A percentile compares a stretch with the other conserved stretches of the same genome.
phyloP scores from a whole-genome alignment of 2,329 filamentous ascomycete species.

The Xylaria arbuscula region DNA sequence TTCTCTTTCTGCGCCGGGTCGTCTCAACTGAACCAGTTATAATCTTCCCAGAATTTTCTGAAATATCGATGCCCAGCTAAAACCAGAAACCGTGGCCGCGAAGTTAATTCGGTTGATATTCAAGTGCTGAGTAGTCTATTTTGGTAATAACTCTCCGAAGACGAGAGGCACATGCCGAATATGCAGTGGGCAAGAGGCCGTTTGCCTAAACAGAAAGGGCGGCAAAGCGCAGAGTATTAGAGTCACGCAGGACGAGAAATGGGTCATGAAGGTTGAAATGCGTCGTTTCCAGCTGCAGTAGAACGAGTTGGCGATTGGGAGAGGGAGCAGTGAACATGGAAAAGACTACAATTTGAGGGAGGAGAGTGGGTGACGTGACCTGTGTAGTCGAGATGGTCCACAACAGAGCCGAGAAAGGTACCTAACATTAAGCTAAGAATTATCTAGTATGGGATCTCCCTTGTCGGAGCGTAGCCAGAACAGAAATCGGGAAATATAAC shows the following conservation, averaged over 20 bases:
- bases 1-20: constrained; percentile 39
- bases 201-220: constrained; percentile 47
- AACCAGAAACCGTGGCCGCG: constrained; percentile 26
- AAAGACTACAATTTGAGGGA: constrained; percentile 47
- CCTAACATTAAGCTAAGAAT: constrained; percentile 32
- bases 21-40: constrained; percentile 20
- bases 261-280: constrained; percentile 35
- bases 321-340: constrained; percentile 42
- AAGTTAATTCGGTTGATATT: constrained; percentile 30
- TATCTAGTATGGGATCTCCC: constrained; percentile 32
- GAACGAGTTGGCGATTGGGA: constrained; percentile 41
- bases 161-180: constrained; percentile 40
- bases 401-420: constrained; percentile 39
- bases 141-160: constrained; percentile 38
- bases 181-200: constrained; percentile 33
- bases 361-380: constrained; percentile 43
- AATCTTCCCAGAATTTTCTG: constrained; percentile 13
- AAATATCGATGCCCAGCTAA: constrained; percentile 19
- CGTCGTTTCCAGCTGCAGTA: constrained; percentile 37
- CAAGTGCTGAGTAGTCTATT: constrained; percentile 39
- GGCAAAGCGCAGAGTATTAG: constrained; percentile 33
- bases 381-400: constrained; percentile 43
- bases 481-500: constrained; percentile 63
- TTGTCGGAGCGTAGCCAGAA: constrained; percentile 57
- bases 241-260: constrained; percentile 42